Evolutionary conservation across 371 early-diverging fungal species (phyloP), one percentile per base, ranked within the genome.

Genomic region (Capniomyces stellatus): DNA sequence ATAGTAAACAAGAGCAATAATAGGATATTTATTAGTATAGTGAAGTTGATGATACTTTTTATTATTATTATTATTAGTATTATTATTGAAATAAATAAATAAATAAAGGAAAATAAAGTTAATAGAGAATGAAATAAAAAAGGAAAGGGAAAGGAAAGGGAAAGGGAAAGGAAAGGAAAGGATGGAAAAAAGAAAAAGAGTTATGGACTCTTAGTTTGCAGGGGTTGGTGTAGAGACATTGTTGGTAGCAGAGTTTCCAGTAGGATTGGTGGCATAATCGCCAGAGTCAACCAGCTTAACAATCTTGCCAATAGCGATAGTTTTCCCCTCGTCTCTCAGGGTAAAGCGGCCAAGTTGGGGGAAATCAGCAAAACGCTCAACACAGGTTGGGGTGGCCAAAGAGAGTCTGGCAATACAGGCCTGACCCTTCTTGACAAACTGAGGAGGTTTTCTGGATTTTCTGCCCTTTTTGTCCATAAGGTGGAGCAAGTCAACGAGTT

Each of bases 311-410:
- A 96, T 84, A 29, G 94, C 97, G 68, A 96, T 82, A 19, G 97
- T 95, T 72, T 82, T 85, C 40, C 84, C 83, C 78, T 94, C 93
- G 64, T 94, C 93, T 62, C 98, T 85, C 23, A 97, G 73, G 27
- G 92, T 94, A 75, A 97, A 95, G 46, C 98, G 79, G 44, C 98
- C 95, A 27, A 97, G 70, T 67, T 92, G 92, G 47, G 87, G 85
- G 59, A 82, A 80, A 31, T 89, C 85, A n/a, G 73, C 76, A 69
- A 81, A 93, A 19, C 81, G 71, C 63, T 97, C 97, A n/a, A 91
- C 64, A 64, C 92, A 91, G 35, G 35, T 35, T 10, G 35, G 15
- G 35, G 35, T 35, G 15, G 35, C 6, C 6, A 10, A 10, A 15
- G 35, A 35, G 48, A 96, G 75, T 48, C 83, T 75, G n/a, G 76